Base-by-base conservation (phyloP, 2,329 filamentous ascomycete genomes). In the Colletotrichum agaves region DNA sequence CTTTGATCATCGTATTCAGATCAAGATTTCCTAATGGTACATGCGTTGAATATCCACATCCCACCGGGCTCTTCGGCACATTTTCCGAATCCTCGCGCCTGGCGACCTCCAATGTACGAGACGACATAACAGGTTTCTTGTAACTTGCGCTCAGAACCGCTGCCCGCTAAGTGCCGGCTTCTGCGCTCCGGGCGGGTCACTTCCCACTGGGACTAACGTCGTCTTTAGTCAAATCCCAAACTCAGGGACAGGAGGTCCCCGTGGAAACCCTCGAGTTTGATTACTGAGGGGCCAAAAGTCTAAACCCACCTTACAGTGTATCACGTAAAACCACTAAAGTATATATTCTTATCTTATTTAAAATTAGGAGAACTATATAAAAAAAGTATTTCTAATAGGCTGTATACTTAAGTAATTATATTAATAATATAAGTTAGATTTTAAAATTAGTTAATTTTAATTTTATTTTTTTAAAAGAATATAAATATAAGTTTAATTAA, bases 121-220 rank as follows among this genome's bases (percentile, higher is more conserved):
- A 35, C 43, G 52, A 35, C 59, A 10, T 63, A 35, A 55, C 60
- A 52, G 44, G 63, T 58, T 67, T 63, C 50, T 58, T 58, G 52
- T 57, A 63, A 57, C 59, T 63, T 37, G 62, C 41, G 55, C 41
- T 63, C 27, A 63, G 50, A 63, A 52, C 63, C 60, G 52, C 52
- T 17, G n/a, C 43, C 59, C 63, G 59, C 59, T 67, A 43, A 57
- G 27, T 63, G 59, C 59, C 63, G 63, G 63, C 60, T 58, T 67
- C 63, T 67, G 63, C 63, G 63, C 44, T 59, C 59, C 60, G 50
- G 60, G 60, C 44, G 63, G 63, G 60, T 52, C 63, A 66, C 39
- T 67, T 63, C 63, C 63, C 63, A 67, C 63, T 63, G 58, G 35
- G 37, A 44, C 44, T 58, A n/a, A 33, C 27, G 27, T 27, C 27